Conservation (phyloP, 768 basidiomycete species). For the Porphyrellus cyaneotinctus region DNA sequence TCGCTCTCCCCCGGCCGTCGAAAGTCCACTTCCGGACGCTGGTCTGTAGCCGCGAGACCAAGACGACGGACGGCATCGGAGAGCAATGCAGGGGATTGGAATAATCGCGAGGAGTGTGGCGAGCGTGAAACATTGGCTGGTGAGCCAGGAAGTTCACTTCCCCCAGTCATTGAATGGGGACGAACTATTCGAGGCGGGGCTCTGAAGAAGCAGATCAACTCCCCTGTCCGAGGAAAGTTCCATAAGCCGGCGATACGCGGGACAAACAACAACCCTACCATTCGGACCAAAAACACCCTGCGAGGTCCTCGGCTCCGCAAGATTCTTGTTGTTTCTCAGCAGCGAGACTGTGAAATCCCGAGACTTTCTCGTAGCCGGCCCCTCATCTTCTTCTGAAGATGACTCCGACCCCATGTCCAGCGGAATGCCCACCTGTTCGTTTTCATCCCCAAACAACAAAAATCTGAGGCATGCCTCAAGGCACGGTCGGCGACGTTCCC, state of each 20-base stretch:
- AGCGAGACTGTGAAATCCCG: conserved; percentile 53
- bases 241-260: not conserved
- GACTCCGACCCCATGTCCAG: conserved; percentile 52
- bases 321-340: conserved; percentile 65
- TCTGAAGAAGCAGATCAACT: conserved; percentile 84
- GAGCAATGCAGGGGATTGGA: conserved; percentile 64
- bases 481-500: conserved; percentile 74
- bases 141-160: conserved; percentile 44
- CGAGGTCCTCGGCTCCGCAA: conserved; percentile 80
- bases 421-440: conserved; percentile 41
- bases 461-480: conserved; percentile 81
- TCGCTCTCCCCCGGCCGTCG: conserved; percentile 48
- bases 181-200: conserved; percentile 68
- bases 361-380: conserved; percentile 33
- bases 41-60: conserved; percentile 58
- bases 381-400: conserved; percentile 67
- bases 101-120: conserved; percentile 30
- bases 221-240: conserved; percentile 45
- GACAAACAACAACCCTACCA: conserved; percentile 43
- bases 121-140: conserved; percentile 31
- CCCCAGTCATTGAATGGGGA: conserved; percentile 38
- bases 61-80: conserved; percentile 72
- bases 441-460: conserved; percentile 66
- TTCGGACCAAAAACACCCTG: conserved; percentile 89
- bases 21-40: conserved; percentile 37